A percentile compares a stretch with the other conserved stretches of the same genome.
These are phyloP conservation scores for Metschnikowia noctiluminum DNA, from an alignment of 805 yeast genomes.

Conservation along the genomic window DNA sequence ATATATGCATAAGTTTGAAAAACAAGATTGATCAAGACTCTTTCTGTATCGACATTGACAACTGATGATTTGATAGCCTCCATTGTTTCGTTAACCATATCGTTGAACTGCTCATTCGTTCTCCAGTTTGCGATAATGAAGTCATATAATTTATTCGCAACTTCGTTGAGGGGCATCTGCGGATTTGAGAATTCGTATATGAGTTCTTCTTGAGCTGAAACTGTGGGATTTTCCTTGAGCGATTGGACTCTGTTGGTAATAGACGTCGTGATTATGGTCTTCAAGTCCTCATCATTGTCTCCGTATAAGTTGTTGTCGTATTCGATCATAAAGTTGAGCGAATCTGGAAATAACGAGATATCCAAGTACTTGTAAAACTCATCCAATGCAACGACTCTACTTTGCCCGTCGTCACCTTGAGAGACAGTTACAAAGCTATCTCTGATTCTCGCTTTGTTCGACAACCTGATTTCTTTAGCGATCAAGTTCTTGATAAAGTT, in stretches of 20 bases:
- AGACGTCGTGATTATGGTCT: slow-evolving; percentile 25
- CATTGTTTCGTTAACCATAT: slow-evolving; percentile 30
- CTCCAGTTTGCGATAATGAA: slow-evolving; percentile 40
- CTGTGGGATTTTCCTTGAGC: slow-evolving; percentile 16
- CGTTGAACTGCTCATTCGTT: slow-evolving; percentile 34
- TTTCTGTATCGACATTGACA: slow-evolving; percentile 19
- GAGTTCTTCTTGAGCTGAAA: slow-evolving; percentile 39
- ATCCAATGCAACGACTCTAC: slow-evolving; percentile 22
- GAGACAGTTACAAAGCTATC: slow-evolving; percentile 53
- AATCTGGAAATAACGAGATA: slow-evolving; percentile 31
- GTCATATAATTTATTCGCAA: slow-evolving; percentile 39
- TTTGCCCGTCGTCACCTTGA: slow-evolving; percentile 20
- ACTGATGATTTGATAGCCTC: slow-evolving; percentile 22
- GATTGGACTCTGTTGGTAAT: slow-evolving; percentile 24
- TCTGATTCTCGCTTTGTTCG: slow-evolving; percentile 69
- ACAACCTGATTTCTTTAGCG: slow-evolving; percentile 76
- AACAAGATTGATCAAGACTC: slow-evolving; percentile 54
- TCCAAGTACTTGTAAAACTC: slow-evolving; percentile 41
- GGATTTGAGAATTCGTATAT: slow-evolving; percentile 34
- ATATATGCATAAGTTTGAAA: slow-evolving; percentile 73
- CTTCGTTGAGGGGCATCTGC: slow-evolving; percentile 34
- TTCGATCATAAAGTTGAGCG: slow-evolving; percentile 26
- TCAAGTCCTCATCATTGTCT: slow-evolving; percentile 23
- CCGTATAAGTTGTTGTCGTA: slow-evolving; percentile 39
- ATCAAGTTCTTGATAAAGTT: slow-evolving; percentile 75